Conservation (phyloP, 2,329 filamentous ascomycete genomes). For the Epichloe baconii region DNA sequence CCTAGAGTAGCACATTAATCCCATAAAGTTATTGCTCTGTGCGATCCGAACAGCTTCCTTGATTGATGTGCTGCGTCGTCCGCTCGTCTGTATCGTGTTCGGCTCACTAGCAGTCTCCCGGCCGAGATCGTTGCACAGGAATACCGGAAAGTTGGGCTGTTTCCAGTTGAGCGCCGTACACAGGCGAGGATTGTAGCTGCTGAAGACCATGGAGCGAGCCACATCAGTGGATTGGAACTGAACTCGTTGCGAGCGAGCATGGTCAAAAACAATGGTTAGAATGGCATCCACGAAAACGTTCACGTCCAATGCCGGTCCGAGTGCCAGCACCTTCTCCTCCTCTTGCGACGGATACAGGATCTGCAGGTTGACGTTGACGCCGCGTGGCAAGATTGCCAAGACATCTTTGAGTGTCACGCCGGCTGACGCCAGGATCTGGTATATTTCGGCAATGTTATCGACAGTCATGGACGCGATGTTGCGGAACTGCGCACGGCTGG, state of each 20-base stretch:
- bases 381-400: conserved; percentile 58
- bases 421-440: conserved; percentile 58
- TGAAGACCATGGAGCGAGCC: conserved; percentile 82
- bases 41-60: conserved; percentile 92
- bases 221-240: conserved; percentile 55
- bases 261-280: conserved; percentile 77
- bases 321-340: conserved; percentile 56
- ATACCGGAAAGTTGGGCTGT: conserved; percentile 93
- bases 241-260: conserved; percentile 55
- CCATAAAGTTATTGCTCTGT: conserved; percentile 97
- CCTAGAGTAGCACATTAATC: conserved; percentile 76
- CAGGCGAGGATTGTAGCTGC: conserved; percentile 78
- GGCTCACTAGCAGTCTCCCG: conserved; percentile 35
- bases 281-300: conserved; percentile 79
- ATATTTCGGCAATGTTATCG: conserved; percentile 49
- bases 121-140: conserved; percentile 87
- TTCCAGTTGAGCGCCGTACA: conserved; percentile 98
- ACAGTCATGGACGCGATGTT: conserved; percentile 32
- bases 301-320: conserved; percentile 67
- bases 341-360: conserved; percentile 69
- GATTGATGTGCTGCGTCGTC: conserved; percentile 66
- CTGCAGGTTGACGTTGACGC: conserved; percentile 85
- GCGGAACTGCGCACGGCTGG: conserved; percentile 30
- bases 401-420: conserved; percentile 73
- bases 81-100: conserved; percentile 38